Evolutionary conservation across 192 early-diverging fungal genomes (phyloP).

Genomic region (Tieghemiomyces parasiticus): DNA sequence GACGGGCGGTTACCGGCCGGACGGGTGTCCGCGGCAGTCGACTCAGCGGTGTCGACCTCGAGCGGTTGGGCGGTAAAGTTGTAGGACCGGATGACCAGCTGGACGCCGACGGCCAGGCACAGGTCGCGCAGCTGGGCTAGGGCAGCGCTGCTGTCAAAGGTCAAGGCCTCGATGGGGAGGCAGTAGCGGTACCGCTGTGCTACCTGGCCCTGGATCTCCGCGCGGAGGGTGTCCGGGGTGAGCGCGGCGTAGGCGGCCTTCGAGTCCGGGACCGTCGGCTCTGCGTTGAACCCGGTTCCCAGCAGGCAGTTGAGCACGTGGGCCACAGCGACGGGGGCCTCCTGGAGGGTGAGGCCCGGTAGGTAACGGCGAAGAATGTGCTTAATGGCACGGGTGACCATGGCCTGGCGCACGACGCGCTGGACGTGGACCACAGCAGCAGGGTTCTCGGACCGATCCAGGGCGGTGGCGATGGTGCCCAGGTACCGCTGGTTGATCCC

Average conservation of each 20-base stretch:
- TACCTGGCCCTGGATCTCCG: slow-evolving; percentile 45
- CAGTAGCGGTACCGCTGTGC: slow-evolving; percentile 58
- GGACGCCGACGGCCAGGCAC: slow-evolving; percentile 71
- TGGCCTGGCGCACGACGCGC: slow-evolving; percentile 66
- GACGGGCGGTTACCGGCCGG: too few species aligned
- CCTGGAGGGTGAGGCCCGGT: slow-evolving; percentile 32
- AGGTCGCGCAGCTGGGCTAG: slow-evolving; percentile 47
- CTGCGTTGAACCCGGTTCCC: slow-evolving; percentile 37
- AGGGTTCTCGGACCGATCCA: slow-evolving; percentile 38
- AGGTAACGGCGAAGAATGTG: slow-evolving; percentile 61
- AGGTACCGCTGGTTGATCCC: slow-evolving; percentile 98
- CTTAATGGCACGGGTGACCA: slow-evolving; percentile 77
- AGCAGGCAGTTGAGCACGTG: slow-evolving; percentile 75
- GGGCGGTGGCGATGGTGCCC: slow-evolving; percentile 49
- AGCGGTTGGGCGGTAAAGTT: slow-evolving; percentile 34
- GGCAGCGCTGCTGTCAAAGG: neutral
- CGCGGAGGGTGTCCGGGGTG: slow-evolving; percentile 43
- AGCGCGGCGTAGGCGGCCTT: slow-evolving; percentile 34
- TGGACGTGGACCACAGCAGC: slow-evolving; percentile 14
- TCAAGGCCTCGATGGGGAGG: slow-evolving; percentile 34
- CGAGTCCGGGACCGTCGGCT: slow-evolving; percentile 30
- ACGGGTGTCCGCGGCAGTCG: too few species aligned
- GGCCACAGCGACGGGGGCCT: slow-evolving; percentile 48
- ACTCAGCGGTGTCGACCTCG: slow-evolving; percentile 12
- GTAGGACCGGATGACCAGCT: slow-evolving; percentile 68